Base-by-base conservation (phyloP, 2,329 filamentous ascomycete genomes). In the Metarhizium humberi region DNA sequence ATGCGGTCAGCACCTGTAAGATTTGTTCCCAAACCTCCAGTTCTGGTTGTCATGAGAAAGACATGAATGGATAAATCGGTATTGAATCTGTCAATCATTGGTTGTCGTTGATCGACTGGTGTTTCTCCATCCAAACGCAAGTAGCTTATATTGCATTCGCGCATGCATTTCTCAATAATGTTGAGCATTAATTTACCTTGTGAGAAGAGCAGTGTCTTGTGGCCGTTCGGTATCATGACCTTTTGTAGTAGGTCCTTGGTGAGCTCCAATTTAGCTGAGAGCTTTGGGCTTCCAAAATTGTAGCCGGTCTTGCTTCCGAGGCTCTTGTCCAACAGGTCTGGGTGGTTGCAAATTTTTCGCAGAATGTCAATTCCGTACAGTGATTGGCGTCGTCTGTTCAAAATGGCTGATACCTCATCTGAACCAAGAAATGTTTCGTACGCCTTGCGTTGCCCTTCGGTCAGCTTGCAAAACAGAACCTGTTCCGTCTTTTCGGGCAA, bases 291-390 rank as follows among this genome's bases (percentile, higher is more conserved):
- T 3, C 94, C 94, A 74, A 92, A 97, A 51, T 84, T 78, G 62
- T 92, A 92, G 11, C 80, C 83, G 1, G 78, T 66, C 61, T 87
- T 86, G 54, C 65, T 66, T 57, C 71, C 76, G 16, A 81, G 68
- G 29, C 63, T 69, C 47, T 78, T 88, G 62, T 94, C 85, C 2
- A 87, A 75, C 1, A 99, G 76, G 71, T 99, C 94, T 0, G 95
- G 94, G 64, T 99, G 95, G 60, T 99, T 99, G 75, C 92, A 97
- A 54, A 99, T 92, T 71, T 99, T 99, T 52, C 94, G 86, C 43
- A 99, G 75, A 30, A 92, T 87, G 63, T 96, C 92, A 59, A 99
- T 90, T 7, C 92, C 94, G 63, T 87, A 95, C 0, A 99, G 76
- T 2, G 90, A 87, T 64, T 96, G 88, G 4, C 86, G 81, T 57